Base-by-base conservation (phyloP, 2,329 filamentous ascomycete genomes). In the Stagonosporopsis cucurbitacearum region DNA sequence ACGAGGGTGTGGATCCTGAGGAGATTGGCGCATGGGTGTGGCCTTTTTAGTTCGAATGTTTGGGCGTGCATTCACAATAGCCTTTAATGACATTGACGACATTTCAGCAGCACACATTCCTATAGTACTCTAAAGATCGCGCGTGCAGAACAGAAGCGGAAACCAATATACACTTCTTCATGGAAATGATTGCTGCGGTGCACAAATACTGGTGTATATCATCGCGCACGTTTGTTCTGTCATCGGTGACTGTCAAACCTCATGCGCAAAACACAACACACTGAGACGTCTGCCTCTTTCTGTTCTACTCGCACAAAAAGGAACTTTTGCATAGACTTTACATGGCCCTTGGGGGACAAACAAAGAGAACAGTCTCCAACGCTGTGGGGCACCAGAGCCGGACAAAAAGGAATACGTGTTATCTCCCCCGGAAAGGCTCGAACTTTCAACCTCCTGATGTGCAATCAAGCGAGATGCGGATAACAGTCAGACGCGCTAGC, bases 1-100 rank as follows among this genome's bases (percentile, higher is more conserved):
- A 86, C 65, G 87, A 91, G 78, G 90, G 90, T 19, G 77, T 90
- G 64, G 90, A 93, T 75, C 88, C 88, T 1, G 78, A 85, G 30
- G 82, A 84, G 68, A 80, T 89, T 66, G 85, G 81, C 48, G 80
- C 86, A 52, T 92, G 88, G 88, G 80, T 75, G 8, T 91, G 88
- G 88, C 82, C 85, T 11, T 81, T 72, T 36, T 77, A 67, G 50
- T 52, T 19, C 26, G 6, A 13, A 20, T 20, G 6, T 28, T 40
- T 3, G 4, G 11, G 9, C 9, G n/a, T n/a, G n/a, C n/a, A n/a
- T 33, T 35, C 35, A 45, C n/a, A 17, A 30, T 39, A 26, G 47
- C 25, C 13, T 39, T 28, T 45, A 36, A 57, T 36, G 44, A 57
- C 13, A 49, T 19, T 25, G 42, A 26, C 25, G n/a, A 39, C 8